Evolutionary conservation across 2,329 filamentous ascomycete genomes (phyloP), one percentile per base, ranked within the genome.

Genomic region (Epichloe sylvatica): DNA sequence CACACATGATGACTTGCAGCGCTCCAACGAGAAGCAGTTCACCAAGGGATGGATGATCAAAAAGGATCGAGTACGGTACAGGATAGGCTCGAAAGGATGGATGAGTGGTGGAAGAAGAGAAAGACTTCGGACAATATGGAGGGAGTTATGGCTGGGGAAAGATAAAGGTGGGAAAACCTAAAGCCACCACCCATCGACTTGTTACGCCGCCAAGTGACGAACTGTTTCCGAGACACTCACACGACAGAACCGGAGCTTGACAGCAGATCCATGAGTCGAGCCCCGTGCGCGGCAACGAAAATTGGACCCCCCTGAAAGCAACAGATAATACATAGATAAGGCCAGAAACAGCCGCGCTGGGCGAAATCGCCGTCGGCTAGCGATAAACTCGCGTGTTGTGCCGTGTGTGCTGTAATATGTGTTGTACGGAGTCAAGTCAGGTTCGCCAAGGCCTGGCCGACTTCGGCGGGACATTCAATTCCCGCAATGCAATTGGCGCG

Each of bases 1-100:
- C 89, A 83, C 89, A 95, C 89, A 95, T 95, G 61, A 67, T 84
- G 75, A 64, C 67, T 61, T 62, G 55, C 59, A 54, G 46, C 43
- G 9, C 46, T 49, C 36, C 41, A 45, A 44, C 23, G 19, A 43
- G 45, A 45, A 45, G 50, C 34, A 48, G 25, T 13, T 36, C 39
- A 17, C 38, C 25, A 25, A 36, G 30, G 15, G n/a, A 25, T n/a
- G 38, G 19, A 40, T 40, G 3, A 9, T 11, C 34, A 34, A 37
- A 34, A 37, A 17, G 33, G 33, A 41, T 48, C 33, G 39, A 36
- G 39, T 21, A n/a, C 17, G 48, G 23, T 6, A n/a, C 21, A 13
- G 23, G 13, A 21, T 12, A 25, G 42, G 35, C 30, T 45, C 36
- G 47, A 17, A 23, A 23, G 40, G 41, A 42, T 34, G 47, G 36